phyloP scores from a whole-genome alignment of 805 yeast species.

The Ogataea thermomethanolica region DNA sequence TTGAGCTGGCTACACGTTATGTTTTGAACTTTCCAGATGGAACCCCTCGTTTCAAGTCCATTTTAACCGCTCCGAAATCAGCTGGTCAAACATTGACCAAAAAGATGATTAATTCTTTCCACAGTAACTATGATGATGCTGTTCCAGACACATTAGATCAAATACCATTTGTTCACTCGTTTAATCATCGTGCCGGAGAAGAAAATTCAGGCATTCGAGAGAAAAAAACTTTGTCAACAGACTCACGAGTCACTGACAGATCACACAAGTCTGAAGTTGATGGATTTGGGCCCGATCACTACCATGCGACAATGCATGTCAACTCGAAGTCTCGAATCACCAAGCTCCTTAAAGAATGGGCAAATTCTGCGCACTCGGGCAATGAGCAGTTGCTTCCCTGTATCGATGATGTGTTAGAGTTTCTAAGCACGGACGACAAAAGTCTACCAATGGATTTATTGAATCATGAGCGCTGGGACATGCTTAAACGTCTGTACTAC shows the following conservation, averaged over 20 bases:
- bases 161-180: constrained; percentile 44
- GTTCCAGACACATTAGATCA: constrained; percentile 26
- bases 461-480: constrained; percentile 63
- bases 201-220: constrained; percentile 85
- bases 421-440: constrained; percentile 44
- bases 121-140: constrained; percentile 20
- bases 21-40: constrained; percentile 44
- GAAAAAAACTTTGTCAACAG: constrained; percentile 74
- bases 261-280: constrained; percentile 68
- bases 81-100: constrained; percentile 20
- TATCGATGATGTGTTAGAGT: constrained; percentile 51
- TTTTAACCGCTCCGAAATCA: constrained; percentile 3
- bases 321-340: constrained; percentile 53
- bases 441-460: constrained; percentile 30
- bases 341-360: constrained; percentile 53
- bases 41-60: constrained; percentile 27
- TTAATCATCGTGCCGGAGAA: constrained; percentile 85
- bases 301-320: constrained; percentile 43
- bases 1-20: constrained; percentile 70
- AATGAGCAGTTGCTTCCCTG: constrained; percentile 40
- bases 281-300: constrained; percentile 72
- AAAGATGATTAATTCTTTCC: constrained; percentile 20
- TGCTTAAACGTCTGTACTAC: constrained; percentile 68
- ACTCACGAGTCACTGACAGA: constrained; percentile 70
- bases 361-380: constrained; percentile 40